Conservation (phyloP, 2,329 filamentous ascomycete species). For the Claviceps paspali region DNA sequence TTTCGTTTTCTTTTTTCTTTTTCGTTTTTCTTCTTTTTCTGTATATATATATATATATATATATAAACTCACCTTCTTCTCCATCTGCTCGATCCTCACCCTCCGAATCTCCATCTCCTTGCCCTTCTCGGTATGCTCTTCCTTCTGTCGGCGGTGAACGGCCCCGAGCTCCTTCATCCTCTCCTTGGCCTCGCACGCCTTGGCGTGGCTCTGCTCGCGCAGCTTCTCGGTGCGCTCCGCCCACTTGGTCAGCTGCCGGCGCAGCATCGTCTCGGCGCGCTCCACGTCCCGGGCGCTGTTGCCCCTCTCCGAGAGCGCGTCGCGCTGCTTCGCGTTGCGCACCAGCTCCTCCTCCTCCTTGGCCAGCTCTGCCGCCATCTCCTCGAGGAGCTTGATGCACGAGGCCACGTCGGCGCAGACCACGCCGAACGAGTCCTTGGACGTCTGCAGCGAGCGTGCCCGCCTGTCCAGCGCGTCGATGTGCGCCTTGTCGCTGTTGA, state of each 20-base stretch:
- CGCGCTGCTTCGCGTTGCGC: constrained; percentile 65
- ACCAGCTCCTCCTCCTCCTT: constrained; percentile 86
- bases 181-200: constrained; percentile 65
- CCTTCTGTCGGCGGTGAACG: constrained; percentile 64
- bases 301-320: constrained; percentile 73
- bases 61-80: constrained; percentile 80
- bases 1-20: no score
- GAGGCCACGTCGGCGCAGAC: constrained; percentile 74
- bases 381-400: constrained; percentile 78
- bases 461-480: constrained; percentile 81
- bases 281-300: constrained; percentile 89
- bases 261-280: constrained; percentile 67
- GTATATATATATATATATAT: no score
- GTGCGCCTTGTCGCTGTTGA: constrained; percentile 64
- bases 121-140: constrained; percentile 74
- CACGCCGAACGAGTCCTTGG: constrained; percentile 73
- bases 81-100: constrained; percentile 92
- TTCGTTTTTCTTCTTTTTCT: no score
- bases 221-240: constrained; percentile 75
- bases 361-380: constrained; percentile 66
- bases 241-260: constrained; percentile 74
- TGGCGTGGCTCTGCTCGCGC: constrained; percentile 63
- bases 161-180: constrained; percentile 82
- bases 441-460: constrained; percentile 81
- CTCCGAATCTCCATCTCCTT: constrained; percentile 83